Evolutionary conservation across 2,329 filamentous ascomycete species (phyloP).

Genomic region (Helicocarpus griseus): DNA sequence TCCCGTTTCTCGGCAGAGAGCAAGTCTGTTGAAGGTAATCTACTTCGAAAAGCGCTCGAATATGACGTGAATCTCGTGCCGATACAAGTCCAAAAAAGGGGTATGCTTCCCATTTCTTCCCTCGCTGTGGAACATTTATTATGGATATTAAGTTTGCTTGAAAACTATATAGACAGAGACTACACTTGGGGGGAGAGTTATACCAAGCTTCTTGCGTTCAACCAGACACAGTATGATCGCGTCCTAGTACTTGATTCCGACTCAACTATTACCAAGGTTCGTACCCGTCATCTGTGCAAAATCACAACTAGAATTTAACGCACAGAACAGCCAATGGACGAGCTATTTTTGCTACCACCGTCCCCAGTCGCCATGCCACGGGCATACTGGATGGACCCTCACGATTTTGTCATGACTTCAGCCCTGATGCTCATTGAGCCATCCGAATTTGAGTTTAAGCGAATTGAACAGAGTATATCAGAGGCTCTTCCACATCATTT

Average conservation of each 20-base stretch:
- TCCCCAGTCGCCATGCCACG: constrained; percentile 54
- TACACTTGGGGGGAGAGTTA: constrained; percentile 51
- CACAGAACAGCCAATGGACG: constrained; percentile 42
- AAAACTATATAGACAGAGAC: no score
- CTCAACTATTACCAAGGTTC: constrained; percentile 41
- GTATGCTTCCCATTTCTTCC: constrained; percentile 24
- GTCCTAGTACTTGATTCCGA: constrained; percentile 53
- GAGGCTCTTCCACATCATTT: neutral
- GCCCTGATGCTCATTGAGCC: neutral
- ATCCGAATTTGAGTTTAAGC: neutral
- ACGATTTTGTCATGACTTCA: neutral
- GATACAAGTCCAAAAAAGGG: constrained; percentile 20
- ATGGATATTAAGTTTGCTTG: no score
- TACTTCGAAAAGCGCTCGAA: constrained; percentile 37
- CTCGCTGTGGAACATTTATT: no score
- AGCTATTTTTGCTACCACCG: constrained; percentile 54
- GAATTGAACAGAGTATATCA: neutral
- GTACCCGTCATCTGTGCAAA: neutral
- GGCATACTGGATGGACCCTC: constrained; percentile 53
- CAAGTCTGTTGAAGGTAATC: constrained; percentile 17
- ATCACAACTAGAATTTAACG: neutral
- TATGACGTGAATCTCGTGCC: constrained; percentile 40
- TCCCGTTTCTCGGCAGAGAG: constrained; percentile 10
- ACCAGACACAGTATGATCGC: constrained; percentile 50
- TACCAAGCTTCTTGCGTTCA: constrained; percentile 58